phyloP scores from a whole-genome alignment of 768 basidiomycete genomes.

The Xanthoconium stramineum region DNA sequence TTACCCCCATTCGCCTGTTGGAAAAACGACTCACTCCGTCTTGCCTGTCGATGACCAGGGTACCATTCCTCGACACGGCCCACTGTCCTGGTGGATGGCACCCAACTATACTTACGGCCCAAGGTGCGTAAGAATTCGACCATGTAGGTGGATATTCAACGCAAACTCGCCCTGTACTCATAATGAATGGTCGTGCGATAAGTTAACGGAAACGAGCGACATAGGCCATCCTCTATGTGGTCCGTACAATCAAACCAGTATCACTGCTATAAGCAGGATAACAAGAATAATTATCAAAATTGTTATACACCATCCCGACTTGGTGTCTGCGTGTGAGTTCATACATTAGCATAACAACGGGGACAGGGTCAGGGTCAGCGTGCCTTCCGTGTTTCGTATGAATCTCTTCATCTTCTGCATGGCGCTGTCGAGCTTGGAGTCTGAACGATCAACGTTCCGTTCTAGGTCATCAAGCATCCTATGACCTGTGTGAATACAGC shows the following conservation, averaged over 20 bases:
- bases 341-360: background rate
- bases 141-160: background rate
- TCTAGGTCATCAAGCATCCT: constrained; percentile 85
- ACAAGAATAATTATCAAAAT: constrained; percentile 79
- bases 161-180: background rate
- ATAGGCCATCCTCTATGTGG: constrained; percentile 8
- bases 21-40: too few species aligned
- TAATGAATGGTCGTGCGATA: constrained; percentile 5
- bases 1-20: too few species aligned
- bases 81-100: too few species aligned
- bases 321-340: constrained; percentile 53
- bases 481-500: background rate
- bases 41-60: too few species aligned
- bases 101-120: too few species aligned
- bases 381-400: constrained; percentile 80
- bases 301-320: constrained; percentile 87
- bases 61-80: too few species aligned
- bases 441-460: constrained; percentile 64
- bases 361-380: background rate
- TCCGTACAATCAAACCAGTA: constrained; percentile 51
- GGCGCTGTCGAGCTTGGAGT: constrained; percentile 60
- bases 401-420: constrained; percentile 75
- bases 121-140: background rate
- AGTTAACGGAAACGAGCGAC: constrained; percentile 8
- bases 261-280: constrained; percentile 73